Base-by-base conservation (phyloP, 306 rosid species). In the Cicer judaicum region DNA sequence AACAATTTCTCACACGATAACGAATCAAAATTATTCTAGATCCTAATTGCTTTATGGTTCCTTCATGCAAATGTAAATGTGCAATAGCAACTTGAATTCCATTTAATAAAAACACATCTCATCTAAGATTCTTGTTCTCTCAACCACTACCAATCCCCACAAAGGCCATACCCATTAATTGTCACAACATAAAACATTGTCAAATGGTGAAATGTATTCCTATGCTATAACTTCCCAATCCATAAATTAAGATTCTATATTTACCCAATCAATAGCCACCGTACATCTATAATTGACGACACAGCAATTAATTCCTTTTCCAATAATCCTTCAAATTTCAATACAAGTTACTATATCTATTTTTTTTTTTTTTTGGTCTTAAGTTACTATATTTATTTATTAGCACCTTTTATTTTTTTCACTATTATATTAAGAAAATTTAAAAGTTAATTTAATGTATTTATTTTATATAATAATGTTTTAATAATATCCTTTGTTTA, bases 121-220 rank as follows among this genome's bases (percentile, higher is more conserved):
- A 34, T 34, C 6, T 13, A 6, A 60, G 65, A 38, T 60, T 60
- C 10, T 12, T 60, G 69, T 40, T 64, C 14, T 42, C 34, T 64
- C 69, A 64, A 14, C 49, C 1, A 64, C 68, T 15, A 62, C 46
- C 68, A 38, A 62, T 36, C 68, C 68, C 68, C 68, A 60, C 66
- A 60, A 60, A 60, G 2, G 7, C 43, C 65, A 62, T 2, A 14
- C 47, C 10, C 46, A 62, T 38, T 36, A n/a, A 62, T 62, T 39
- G 7, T 39, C 68, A 39, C 13, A 63, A 63, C 68, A 39, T 15
- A 61, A 36, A 63, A n/a, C 48, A 39, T 14, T 40, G 50, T 64
- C 69, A 64, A 15, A 40, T 64, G 48, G 0, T 15, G n/a, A 64
- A 64, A 40, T 15, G 4, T 1, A 5, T 14, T 41, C 18, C 18